Percentiles rank a stretch among this genome's conserved stretches.
Conservation (phyloP, 495 filamentous ascomycete species). For the Aspergillus indologenus region DNA sequence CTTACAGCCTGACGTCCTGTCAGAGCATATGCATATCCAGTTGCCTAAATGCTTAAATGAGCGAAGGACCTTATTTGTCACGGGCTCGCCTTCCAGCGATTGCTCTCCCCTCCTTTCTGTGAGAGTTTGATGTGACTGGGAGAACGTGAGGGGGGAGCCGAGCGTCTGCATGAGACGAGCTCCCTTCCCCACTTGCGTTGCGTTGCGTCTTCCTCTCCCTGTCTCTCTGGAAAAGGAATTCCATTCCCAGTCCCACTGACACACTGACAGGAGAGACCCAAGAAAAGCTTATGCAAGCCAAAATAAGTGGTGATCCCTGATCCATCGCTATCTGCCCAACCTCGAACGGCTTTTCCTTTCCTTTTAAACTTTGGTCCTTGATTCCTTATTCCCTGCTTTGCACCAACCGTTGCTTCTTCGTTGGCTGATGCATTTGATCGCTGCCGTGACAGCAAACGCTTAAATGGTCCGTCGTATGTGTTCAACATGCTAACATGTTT, state of each 20-base stretch:
- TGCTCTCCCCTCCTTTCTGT: too few species aligned
- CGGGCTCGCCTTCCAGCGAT: too few species aligned
- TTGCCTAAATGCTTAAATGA: not conserved
- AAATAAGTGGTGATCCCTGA: not conserved
- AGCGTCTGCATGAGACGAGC: not conserved
- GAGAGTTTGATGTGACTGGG: too few species aligned
- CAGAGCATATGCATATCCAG: not conserved
- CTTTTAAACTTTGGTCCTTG: not conserved
- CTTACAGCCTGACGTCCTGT: slow-evolving; percentile 1
- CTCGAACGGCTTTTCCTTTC: too few species aligned
- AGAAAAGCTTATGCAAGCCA: not conserved
- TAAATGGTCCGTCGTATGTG: not conserved
- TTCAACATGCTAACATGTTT: too few species aligned
- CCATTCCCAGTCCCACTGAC: not conserved
- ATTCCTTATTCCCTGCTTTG: not conserved
- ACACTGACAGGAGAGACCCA: not conserved
- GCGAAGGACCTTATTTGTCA: not conserved
- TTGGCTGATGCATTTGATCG: not conserved
- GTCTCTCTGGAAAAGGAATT: not conserved
- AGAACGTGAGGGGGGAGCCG: not conserved
- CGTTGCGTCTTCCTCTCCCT: too few species aligned
- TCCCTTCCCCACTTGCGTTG: not conserved
- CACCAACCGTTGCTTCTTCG: not conserved
- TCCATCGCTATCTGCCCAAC: not conserved
- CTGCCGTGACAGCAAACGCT: not conserved